Percentiles rank a stretch among this genome's conserved stretches.
Conservation (phyloP, 768 basidiomycete species). For the Russula earlei region DNA sequence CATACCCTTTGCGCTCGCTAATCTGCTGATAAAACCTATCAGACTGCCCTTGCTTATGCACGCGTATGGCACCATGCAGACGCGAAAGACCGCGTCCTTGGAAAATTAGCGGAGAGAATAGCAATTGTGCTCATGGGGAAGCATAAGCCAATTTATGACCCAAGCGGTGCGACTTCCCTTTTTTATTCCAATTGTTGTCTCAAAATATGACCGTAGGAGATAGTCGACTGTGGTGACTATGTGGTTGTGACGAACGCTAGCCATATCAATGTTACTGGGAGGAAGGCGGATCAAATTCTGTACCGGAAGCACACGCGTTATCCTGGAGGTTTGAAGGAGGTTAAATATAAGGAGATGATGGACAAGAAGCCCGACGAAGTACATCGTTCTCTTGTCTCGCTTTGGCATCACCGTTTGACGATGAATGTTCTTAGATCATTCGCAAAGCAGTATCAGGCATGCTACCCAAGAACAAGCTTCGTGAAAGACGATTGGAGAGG, state of each 20-base stretch:
- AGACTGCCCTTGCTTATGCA: constrained; percentile 96
- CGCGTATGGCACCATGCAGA: constrained; percentile 95
- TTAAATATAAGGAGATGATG: constrained; percentile 78
- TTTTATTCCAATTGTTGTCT: background rate
- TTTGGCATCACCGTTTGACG: background rate
- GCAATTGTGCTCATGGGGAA: constrained; percentile 98
- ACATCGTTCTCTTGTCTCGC: constrained; percentile 23
- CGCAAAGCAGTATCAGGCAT: constrained; percentile 94
- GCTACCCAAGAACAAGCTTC: constrained; percentile 96
- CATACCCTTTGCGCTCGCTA: background rate
- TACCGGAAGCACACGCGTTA: constrained; percentile 89
- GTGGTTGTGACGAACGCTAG: constrained; percentile 89
- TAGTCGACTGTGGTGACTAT: constrained; percentile 97
- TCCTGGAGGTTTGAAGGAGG: constrained; percentile 90
- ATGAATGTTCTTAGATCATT: constrained; percentile 57
- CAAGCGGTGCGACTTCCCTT: constrained; percentile 48
- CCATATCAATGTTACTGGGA: constrained; percentile 78
- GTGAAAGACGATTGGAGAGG: constrained; percentile 79
- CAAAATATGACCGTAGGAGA: background rate
- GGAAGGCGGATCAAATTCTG: constrained; percentile 77
- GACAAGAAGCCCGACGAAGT: constrained; percentile 83
- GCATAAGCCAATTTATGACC: constrained; percentile 96
- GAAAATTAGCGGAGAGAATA: constrained; percentile 89
- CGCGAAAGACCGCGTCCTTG: constrained; percentile 82
- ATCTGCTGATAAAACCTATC: background rate